phyloP scores from a whole-genome alignment of 2,329 filamentous ascomycete genomes.

The Colletotrichum salicis region DNA sequence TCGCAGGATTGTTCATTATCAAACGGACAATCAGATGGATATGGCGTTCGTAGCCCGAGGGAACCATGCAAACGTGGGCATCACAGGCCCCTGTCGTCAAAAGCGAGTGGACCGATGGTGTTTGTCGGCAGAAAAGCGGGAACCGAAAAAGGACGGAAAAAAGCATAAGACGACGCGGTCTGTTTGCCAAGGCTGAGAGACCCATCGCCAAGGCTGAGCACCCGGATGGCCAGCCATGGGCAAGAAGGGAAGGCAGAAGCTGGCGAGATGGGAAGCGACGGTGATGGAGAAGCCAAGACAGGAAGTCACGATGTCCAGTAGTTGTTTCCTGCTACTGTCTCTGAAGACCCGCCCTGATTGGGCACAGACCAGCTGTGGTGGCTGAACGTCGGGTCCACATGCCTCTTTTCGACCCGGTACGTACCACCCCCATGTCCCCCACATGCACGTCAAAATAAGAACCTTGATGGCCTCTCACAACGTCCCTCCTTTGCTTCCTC shows the following conservation, averaged over 20 bases:
- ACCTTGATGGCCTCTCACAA: constrained; percentile 29
- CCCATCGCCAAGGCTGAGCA: constrained; percentile 33
- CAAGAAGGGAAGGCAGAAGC: not conserved
- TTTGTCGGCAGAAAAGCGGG: constrained; percentile 1
- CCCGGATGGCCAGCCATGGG: constrained; percentile 23
- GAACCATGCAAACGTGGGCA: not conserved
- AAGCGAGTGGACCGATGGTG: not conserved
- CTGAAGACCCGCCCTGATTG: constrained; percentile 10
- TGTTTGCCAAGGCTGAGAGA: constrained; percentile 33
- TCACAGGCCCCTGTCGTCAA: not conserved
- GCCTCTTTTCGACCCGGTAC: not conserved
- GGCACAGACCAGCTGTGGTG: not conserved
- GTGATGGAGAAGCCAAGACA: not conserved
- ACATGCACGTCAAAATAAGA: constrained; percentile 12
- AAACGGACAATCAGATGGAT: not conserved
- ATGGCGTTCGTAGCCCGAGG: not conserved
- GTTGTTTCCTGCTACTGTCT: not conserved
- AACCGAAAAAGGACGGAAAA: not conserved
- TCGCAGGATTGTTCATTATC: not conserved
- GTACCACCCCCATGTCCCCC: not conserved
- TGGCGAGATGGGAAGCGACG: not conserved
- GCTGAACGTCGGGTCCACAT: constrained; percentile 7
- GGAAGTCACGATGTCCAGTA: constrained; percentile 10
- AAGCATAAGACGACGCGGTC: constrained; percentile 28
- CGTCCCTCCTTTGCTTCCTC: not conserved